These are phyloP conservation scores for Xenoacremonium recifei DNA, from an alignment of 2,329 filamentous ascomycete genomes.

Conservation along the genomic window DNA sequence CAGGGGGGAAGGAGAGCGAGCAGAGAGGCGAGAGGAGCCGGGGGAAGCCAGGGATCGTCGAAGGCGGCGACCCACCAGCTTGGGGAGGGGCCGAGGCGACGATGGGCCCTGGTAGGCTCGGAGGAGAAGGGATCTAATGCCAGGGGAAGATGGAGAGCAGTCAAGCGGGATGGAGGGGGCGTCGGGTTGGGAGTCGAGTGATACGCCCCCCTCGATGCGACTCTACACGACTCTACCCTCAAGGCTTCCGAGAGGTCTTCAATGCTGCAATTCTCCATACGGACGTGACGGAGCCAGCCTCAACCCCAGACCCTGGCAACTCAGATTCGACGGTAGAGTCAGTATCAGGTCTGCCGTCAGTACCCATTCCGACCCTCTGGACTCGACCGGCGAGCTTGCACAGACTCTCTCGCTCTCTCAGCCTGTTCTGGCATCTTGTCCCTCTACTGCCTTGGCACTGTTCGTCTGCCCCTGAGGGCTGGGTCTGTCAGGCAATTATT, in stretches of 20 bases:
- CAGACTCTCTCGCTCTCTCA: no score
- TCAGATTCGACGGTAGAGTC: constrained; percentile 6
- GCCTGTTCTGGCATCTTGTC: no score
- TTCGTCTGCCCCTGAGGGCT: no score
- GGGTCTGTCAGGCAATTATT: background rate
- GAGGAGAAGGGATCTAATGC: constrained; percentile 1
- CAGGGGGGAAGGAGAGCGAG: background rate
- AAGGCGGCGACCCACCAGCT: background rate
- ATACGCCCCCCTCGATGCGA: no score
- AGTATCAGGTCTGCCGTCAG: background rate
- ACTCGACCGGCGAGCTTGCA: no score
- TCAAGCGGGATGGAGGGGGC: no score
- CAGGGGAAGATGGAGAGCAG: constrained; percentile 1
- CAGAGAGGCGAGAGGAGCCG: background rate
- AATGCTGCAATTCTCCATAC: no score
- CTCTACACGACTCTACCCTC: no score
- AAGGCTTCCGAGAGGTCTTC: no score
- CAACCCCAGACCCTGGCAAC: constrained; percentile 13
- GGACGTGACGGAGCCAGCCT: no score
- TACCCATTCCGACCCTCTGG: background rate
- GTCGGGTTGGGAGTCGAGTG: no score
- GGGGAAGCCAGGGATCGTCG: background rate
- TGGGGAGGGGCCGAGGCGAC: background rate
- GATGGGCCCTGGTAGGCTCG: background rate
- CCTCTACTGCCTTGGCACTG: no score